Conservation (phyloP, 179 eudicot species). For the Pouteria campechiana region DNA sequence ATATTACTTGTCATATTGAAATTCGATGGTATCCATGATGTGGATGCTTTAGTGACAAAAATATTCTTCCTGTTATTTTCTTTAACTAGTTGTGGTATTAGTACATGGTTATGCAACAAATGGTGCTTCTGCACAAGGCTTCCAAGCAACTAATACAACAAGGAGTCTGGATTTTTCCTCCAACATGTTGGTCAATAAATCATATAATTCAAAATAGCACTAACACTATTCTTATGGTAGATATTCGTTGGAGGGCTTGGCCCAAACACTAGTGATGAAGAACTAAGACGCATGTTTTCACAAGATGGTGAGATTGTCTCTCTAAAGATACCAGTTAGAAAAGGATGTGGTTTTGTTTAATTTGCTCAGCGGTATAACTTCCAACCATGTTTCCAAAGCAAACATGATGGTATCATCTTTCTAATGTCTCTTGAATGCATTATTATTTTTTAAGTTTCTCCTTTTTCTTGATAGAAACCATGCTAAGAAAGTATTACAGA, state of each 20-base stretch:
- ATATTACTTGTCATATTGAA: no score
- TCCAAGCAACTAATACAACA: conserved; percentile 54
- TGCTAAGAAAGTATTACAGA: conserved; percentile 41
- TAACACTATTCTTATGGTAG: conserved; percentile 6
- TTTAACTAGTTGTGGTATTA: no score
- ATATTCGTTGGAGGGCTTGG: conserved; percentile 57
- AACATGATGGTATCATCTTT: background rate
- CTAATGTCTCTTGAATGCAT: background rate
- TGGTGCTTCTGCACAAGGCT: no score
- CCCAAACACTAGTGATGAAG: conserved; percentile 44
- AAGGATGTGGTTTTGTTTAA: conserved; percentile 61
- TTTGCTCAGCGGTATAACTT: conserved; percentile 33
- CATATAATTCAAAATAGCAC: background rate
- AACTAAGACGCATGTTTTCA: conserved; percentile 32
- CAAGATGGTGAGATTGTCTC: conserved; percentile 40
- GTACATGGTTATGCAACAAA: no score
- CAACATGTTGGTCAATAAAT: background rate
- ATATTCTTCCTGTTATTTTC: no score
- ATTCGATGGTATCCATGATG: no score
- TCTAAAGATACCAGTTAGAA: conserved; percentile 45
- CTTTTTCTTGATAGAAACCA: conserved; percentile 13
- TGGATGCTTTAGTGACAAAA: no score
- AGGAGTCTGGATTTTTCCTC: conserved; percentile 18
- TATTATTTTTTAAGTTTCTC: no score
- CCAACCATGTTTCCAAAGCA: background rate